Conservation (phyloP, 108 stramenopile genomes). For the Skeletonema costatum region DNA sequence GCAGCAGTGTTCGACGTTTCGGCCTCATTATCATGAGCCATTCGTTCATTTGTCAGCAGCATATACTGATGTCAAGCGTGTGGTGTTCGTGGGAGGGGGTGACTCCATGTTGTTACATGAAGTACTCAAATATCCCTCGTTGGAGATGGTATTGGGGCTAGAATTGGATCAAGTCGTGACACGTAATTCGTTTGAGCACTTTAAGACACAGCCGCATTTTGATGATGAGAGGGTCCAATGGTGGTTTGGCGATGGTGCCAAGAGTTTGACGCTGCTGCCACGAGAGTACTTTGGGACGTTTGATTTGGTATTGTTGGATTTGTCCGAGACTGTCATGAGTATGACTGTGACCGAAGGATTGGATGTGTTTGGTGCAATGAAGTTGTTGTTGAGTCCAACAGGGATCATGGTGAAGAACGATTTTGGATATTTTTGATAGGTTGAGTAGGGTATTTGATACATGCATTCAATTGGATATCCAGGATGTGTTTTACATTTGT, state of each 20-base stretch:
- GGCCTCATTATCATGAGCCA: constrained; percentile 87
- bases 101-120: constrained; percentile 90
- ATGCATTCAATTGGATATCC: constrained; percentile 46
- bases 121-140: constrained; percentile 70
- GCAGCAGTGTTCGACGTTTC: constrained; percentile 74
- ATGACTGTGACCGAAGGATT: constrained; percentile 70
- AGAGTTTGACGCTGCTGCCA: constrained; percentile 75
- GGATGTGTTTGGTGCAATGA: constrained; percentile 74
- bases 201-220: constrained; percentile 80
- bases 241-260: constrained; percentile 92
- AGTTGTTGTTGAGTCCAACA: constrained; percentile 68
- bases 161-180: constrained; percentile 83
- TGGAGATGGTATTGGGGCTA: constrained; percentile 82
- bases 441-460: constrained; percentile 70
- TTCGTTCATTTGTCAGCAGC: constrained; percentile 80
- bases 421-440: constrained; percentile 60
- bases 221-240: constrained; percentile 83
- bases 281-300: constrained; percentile 83
- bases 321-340: constrained; percentile 80
- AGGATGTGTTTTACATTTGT: constrained; percentile 65
- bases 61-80: constrained; percentile 65
- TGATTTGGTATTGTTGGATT: constrained; percentile 85
- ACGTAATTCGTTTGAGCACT: constrained; percentile 70
- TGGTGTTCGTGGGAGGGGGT: constrained; percentile 84
- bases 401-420: constrained; percentile 89